These are phyloP conservation scores for Dictyostelium discoideum DNA, from an alignment of 78 protist genomes.

Conservation along the genomic window dicty_2.7 NC_007090.3:3116001-3116500, in stretches of 20 bases:
- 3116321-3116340: conserved; percentile 15
- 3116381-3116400: conserved; percentile 27
- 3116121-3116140: too few relatives aligned
- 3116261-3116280: conserved; percentile 31
- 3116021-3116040: too few relatives aligned
- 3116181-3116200: too few relatives aligned
- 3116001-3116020: too few relatives aligned
- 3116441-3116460: conserved; percentile 18
- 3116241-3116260: background rate
- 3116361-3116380: conserved; percentile 41
- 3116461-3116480: background rate
- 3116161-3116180: too few relatives aligned
- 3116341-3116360: conserved; percentile 37
- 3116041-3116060: too few relatives aligned
- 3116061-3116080: too few relatives aligned
- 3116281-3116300: background rate
- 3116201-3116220: too few relatives aligned
- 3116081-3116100: too few relatives aligned
- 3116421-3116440: conserved; percentile 40
- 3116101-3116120: too few relatives aligned
- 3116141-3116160: too few relatives aligned
- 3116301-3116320: conserved; percentile 24
- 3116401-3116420: conserved; percentile 47
- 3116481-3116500: too few relatives aligned
- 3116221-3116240: background rate